Conservation (phyloP, 2,329 filamentous ascomycete species). For the Clarireedia monteithiana region DNA sequence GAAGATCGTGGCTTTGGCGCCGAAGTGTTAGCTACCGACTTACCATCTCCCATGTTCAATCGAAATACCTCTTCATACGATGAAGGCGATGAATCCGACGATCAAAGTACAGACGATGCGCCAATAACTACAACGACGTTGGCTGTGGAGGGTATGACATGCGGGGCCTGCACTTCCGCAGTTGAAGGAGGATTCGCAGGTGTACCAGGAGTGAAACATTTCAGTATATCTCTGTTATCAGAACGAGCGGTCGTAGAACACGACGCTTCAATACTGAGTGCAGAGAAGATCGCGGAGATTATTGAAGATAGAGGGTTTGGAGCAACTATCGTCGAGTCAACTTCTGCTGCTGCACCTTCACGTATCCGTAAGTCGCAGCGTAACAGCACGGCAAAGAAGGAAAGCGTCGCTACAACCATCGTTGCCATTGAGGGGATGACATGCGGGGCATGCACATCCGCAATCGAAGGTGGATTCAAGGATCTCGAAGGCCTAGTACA, state of each 20-base stretch:
- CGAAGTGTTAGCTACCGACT: conserved; percentile 74
- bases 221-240: conserved; percentile 77
- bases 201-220: conserved; percentile 62
- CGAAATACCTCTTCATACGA: conserved; percentile 28
- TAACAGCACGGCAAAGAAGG: conserved; percentile 19
- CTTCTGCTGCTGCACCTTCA: conserved; percentile 34
- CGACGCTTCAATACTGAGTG: conserved; percentile 47
- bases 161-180: conserved; percentile 80
- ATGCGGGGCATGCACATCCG: conserved; percentile 90
- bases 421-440: conserved; percentile 95
- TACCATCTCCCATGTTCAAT: conserved; percentile 45
- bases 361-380: conserved; percentile 27
- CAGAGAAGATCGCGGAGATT: conserved; percentile 47
- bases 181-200: conserved; percentile 75
- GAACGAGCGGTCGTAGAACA: conserved; percentile 83
- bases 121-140: conserved; percentile 61
- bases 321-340: conserved; percentile 68
- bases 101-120: conserved; percentile 26
- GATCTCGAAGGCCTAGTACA: conserved; percentile 69
- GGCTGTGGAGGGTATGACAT: conserved; percentile 82
- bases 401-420: conserved; percentile 62
- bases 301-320: conserved; percentile 72
- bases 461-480: conserved; percentile 76
- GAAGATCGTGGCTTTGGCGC: conserved; percentile 91
- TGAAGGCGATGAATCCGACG: conserved; percentile 23